A percentile compares a stretch with the other conserved stretches of the same genome.
These are phyloP conservation scores for Daldinia vernicosa DNA, from an alignment of 495 filamentous ascomycete genomes.

Conservation along the genomic window DNA sequence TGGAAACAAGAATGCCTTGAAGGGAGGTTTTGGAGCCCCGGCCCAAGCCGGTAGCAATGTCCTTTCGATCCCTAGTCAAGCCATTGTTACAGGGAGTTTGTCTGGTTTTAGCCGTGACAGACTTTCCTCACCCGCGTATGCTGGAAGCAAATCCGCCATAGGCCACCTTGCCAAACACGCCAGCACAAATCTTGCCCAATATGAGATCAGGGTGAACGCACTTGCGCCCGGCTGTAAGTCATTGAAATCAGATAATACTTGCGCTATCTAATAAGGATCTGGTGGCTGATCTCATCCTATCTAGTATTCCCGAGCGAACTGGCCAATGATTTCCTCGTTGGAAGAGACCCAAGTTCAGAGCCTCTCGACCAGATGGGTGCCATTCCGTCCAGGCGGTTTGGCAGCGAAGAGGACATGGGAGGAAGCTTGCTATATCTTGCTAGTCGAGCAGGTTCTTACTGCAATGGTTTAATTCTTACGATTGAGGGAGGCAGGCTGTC, in stretches of 20 bases:
- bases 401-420: conserved; percentile 66
- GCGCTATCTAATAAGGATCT: not conserved
- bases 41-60: conserved; percentile 34
- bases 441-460: conserved; percentile 65
- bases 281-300: not conserved
- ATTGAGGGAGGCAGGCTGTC: conserved; percentile 65
- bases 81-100: conserved; percentile 63
- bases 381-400: conserved; percentile 63
- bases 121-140: conserved; percentile 60
- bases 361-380: conserved; percentile 40
- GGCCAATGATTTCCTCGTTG: conserved; percentile 50
- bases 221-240: conserved; percentile 65
- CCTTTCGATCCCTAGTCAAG: conserved; percentile 61
- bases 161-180: conserved; percentile 64
- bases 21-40: conserved; percentile 47
- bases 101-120: conserved; percentile 60
- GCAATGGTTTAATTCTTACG: conserved; percentile 62
- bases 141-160: conserved; percentile 61
- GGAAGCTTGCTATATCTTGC: conserved; percentile 65
- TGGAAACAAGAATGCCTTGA: conserved; percentile 64
- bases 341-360: conserved; percentile 55
- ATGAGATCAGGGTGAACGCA: conserved; percentile 64
- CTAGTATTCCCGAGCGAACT: conserved; percentile 67
- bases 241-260: not conserved
- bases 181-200: conserved; percentile 56